These are phyloP conservation scores for Annulohypoxylon stygium DNA, from an alignment of 495 filamentous ascomycete species.

Conservation along the genomic window DNA sequence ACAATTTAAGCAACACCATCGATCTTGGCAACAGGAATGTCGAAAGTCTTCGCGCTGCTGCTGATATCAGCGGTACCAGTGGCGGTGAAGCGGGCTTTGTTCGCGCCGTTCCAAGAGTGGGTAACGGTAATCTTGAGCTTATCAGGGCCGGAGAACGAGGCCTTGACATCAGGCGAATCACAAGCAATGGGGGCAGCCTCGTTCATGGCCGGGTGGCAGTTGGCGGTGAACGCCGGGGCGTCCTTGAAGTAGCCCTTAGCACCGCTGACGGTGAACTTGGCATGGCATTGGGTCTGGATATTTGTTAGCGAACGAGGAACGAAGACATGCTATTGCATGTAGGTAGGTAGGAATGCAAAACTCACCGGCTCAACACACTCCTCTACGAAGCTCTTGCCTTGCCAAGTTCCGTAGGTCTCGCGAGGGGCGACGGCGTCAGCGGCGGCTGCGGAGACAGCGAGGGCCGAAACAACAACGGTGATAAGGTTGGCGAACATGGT, in stretches of 20 bases:
- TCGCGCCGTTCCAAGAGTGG: too few species aligned
- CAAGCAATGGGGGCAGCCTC: slow-evolving; percentile 17
- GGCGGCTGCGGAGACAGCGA: slow-evolving; percentile 27
- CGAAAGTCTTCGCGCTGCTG: background rate
- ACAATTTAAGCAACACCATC: slow-evolving; percentile 18
- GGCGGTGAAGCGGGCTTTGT: slow-evolving; percentile 27
- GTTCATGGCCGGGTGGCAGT: slow-evolving; percentile 24
- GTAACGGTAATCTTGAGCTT: background rate
- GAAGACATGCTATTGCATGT: background rate
- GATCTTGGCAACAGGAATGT: slow-evolving; percentile 28
- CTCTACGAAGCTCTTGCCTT: slow-evolving; percentile 12
- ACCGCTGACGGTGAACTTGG: slow-evolving; percentile 28
- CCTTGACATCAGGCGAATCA: background rate
- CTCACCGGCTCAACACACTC: slow-evolving; percentile 23
- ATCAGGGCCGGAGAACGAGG: background rate
- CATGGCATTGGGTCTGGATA: slow-evolving; percentile 24
- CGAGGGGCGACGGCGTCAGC: slow-evolving; percentile 7
- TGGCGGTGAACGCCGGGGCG: slow-evolving; percentile 28
- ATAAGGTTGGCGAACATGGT: slow-evolving; percentile 32
- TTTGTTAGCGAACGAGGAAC: background rate
- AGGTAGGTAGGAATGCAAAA: background rate
- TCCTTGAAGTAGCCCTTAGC: slow-evolving; percentile 28
- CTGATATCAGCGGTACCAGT: slow-evolving; percentile 23
- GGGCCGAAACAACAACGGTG: slow-evolving; percentile 29
- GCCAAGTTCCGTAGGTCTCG: slow-evolving; percentile 27